Evolutionary conservation across 2,329 filamentous ascomycete genomes (phyloP).

Genomic region (Beauveria asiatica): DNA sequence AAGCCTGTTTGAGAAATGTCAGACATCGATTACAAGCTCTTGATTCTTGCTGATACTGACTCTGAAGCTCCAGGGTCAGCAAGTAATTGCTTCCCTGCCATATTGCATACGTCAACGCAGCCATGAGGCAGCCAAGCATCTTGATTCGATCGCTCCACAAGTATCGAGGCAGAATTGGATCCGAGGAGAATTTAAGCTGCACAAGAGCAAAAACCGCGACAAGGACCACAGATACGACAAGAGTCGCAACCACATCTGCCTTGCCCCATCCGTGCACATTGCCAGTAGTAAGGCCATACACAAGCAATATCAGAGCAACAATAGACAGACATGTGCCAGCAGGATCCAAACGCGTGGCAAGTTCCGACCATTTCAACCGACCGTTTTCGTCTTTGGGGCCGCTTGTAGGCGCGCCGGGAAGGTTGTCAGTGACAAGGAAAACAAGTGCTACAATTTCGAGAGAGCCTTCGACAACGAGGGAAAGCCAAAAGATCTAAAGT

Average conservation of each 20-base stretch:
- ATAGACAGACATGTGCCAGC: slow-evolving; percentile 9
- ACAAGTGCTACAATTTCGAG: slow-evolving; percentile 9
- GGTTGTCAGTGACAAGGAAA: slow-evolving; percentile 8
- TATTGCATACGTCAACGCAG: slow-evolving; percentile 11
- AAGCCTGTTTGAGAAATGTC: slow-evolving; percentile 1
- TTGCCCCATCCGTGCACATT: slow-evolving; percentile 10
- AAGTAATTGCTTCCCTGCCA: slow-evolving; percentile 13
- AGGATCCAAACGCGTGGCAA: slow-evolving; percentile 3
- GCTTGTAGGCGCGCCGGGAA: slow-evolving; percentile 4
- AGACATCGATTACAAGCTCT: neutral
- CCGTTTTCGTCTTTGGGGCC: neutral
- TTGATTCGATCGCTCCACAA: slow-evolving; percentile 8
- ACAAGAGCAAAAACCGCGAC: slow-evolving; percentile 6
- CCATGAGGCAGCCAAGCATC: slow-evolving; percentile 9
- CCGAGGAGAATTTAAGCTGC: slow-evolving; percentile 3
- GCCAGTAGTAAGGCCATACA: slow-evolving; percentile 10
- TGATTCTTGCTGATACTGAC: neutral
- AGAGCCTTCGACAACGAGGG: slow-evolving; percentile 8
- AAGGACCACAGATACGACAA: slow-evolving; percentile 7
- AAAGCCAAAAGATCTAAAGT: slow-evolving; percentile 11
- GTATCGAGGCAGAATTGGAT: slow-evolving; percentile 9
- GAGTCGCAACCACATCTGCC: slow-evolving; percentile 7
- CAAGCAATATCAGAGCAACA: slow-evolving; percentile 6
- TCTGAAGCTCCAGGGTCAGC: slow-evolving; percentile 12
- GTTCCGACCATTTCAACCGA: neutral